Base-by-base conservation (phyloP, 163 green algal genomes). In the Trebouxiophyceae sp. region DNA sequence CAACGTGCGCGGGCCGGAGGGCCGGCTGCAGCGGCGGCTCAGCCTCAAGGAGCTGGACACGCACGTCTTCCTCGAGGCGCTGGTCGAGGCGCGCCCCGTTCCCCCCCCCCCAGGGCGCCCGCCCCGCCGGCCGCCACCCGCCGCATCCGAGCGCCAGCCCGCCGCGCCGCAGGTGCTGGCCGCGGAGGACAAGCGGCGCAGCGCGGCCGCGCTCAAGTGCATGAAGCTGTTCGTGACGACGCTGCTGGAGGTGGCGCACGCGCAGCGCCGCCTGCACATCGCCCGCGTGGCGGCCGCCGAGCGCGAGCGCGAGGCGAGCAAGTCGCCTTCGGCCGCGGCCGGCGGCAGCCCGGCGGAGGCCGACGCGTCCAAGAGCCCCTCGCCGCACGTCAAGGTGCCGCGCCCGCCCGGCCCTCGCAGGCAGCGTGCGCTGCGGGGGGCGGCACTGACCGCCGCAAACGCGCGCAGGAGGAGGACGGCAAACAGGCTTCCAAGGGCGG, bases 51-150 rank as follows among this genome's bases (percentile, higher is more conserved):
- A 97, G 76, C 77, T 98, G n/a, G 85, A 96, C 63, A 78, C 86
- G n/a, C 66, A 84, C 31, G 69, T 97, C 31, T 92, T 96, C 62
- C 71, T 98, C 44, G 92, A 98, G 62, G 91, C 90, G 2, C 69
- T 98, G 23, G 71, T 96, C 24, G 84, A 88, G 55, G 77, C 88
- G 27, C 23, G 62, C 33, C 50, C 50, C n/a, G 12, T 50, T 50
- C 39, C 39, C 39, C 39, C 39, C 39, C 39, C 16, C 39, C 39
- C 16, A 8, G 12, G 12, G 12, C 39, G 8, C 16, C 39, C 39
- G 12, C 39, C 39, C 39, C 16, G 12, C 39, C 39, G 8, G 44
- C 50, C n/a, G 12, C 16, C 16, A 8, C 39, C 39, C 39, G 12
- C 39, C 39, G 8, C 39, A 8, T 50, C 39, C 39, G 12, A 8